Base-by-base conservation (phyloP, 75 land plant genomes). In the Pinus taeda region DNA sequence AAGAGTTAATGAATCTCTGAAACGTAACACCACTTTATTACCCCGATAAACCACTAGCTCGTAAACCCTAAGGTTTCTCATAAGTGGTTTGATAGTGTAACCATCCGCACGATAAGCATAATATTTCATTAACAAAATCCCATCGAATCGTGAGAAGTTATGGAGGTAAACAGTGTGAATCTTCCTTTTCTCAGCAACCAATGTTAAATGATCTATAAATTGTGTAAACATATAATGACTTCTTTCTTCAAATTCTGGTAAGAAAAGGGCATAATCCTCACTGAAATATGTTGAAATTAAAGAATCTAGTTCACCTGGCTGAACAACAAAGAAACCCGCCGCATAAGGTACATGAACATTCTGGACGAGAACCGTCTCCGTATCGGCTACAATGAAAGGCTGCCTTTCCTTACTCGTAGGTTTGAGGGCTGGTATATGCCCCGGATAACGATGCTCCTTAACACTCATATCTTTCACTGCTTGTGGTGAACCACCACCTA, bases 221-320 rank as follows among this genome's bases (percentile, higher is more conserved):
- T 18, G 2, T 4, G 49, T 21, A 26, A 71, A 49, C 55, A 53
- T 45, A 6, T 22, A 14, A 49, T 45, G 4, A 45, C 73, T 71
- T 26, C 73, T 71, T 6, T 71, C 55, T 49, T 71, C 57, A 49
- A 71, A 70, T 70, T 70, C 56, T 7, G 24, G 56, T 70, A 70
- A 20, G 9, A 33, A 21, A 18, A 70, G n/a, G 12, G 42, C 0
- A 20, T 20, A 8, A 70, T 70, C 73, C 6, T 70, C 73, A 45
- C n/a, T 42, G 2, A 70, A 70, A 20, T 70, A 20, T 70, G 55
- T 45, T 70, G n/a, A 13, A 70, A 70, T 55, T 11, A n/a, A 53
- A 33, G 20, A 3, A 70, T 70, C 56, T 0, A 0, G 26, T n/a
- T 45, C 21, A 70, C 73, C 24, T 1, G 4, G 45, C 24, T 39